Evolutionary conservation across 352 stramenopile genomes (phyloP).

Genomic region (Thraustotheca clavata): DNA sequence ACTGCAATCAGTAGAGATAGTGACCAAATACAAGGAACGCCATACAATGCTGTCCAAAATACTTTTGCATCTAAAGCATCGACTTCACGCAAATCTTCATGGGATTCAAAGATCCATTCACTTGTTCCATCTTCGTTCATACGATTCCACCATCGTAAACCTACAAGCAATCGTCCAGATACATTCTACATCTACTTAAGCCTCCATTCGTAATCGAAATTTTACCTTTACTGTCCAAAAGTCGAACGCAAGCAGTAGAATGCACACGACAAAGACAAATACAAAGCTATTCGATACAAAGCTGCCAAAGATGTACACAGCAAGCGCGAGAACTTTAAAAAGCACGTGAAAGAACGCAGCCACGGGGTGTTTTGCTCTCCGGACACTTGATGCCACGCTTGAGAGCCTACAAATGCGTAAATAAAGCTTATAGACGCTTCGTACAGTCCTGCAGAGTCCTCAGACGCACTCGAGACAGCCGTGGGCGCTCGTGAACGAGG

Average conservation of each 20-base stretch:
- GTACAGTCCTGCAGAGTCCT: not conserved
- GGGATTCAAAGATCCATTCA: conserved; percentile 96
- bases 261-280: conserved; percentile 95
- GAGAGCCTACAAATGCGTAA: conserved; percentile 34
- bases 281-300: conserved; percentile 90
- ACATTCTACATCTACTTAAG: conserved; percentile 73
- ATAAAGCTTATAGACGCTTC: not conserved
- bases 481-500: conserved; percentile 10
- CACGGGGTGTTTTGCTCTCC: conserved; percentile 86
- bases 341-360: conserved; percentile 94
- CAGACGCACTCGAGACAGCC: not conserved
- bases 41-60: conserved; percentile 96
- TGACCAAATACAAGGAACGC: conserved; percentile 86
- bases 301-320: conserved; percentile 93
- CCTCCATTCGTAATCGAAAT: not conserved
- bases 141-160: conserved; percentile 97
- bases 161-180: conserved; percentile 84
- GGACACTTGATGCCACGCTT: conserved; percentile 60
- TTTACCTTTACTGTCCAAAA: conserved; percentile 97
- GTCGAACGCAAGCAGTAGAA: conserved; percentile 94
- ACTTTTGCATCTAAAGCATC: conserved; percentile 84
- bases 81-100: conserved; percentile 86
- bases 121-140: conserved; percentile 92
- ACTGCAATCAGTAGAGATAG: conserved; percentile 88
- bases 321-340: conserved; percentile 93